Evolutionary conservation across 2,329 filamentous ascomycete species (phyloP).

Genomic region (Fusarium albosuccineum): DNA sequence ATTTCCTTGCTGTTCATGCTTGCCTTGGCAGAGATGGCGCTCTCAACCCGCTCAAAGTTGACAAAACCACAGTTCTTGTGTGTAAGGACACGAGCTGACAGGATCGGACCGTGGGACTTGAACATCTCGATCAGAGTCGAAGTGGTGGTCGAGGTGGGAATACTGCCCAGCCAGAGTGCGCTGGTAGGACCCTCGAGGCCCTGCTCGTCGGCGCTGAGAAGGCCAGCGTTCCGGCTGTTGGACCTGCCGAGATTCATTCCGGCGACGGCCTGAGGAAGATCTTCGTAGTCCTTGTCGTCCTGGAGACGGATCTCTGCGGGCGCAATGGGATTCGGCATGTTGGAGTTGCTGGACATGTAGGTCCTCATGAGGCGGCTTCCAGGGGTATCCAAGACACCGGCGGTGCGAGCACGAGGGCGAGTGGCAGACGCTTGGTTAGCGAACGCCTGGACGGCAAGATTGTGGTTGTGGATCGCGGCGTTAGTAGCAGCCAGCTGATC

Average conservation of each 20-base stretch:
- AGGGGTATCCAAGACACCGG: conserved; percentile 88
- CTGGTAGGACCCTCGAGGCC: conserved; percentile 90
- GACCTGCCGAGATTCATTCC: conserved; percentile 79
- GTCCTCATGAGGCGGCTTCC: conserved; percentile 73
- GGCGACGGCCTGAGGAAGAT: conserved; percentile 85
- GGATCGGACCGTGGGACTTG: conserved; percentile 89
- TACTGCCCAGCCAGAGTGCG: conserved; percentile 96
- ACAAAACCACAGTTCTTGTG: conserved; percentile 99
- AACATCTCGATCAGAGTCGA: conserved; percentile 97
- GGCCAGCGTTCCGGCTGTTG: conserved; percentile 74
- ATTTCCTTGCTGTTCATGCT: conserved; percentile 97
- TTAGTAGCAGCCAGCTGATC: conserved; percentile 74
- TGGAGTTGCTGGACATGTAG: conserved; percentile 80
- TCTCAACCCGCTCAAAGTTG: conserved; percentile 93
- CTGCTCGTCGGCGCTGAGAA: conserved; percentile 80
- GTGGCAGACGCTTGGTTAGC: conserved; percentile 85
- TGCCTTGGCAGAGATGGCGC: conserved; percentile 88
- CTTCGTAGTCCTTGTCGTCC: conserved; percentile 83
- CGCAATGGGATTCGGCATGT: conserved; percentile 79
- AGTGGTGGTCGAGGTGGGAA: conserved; percentile 95
- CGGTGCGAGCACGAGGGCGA: conserved; percentile 89
- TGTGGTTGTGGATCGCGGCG: conserved; percentile 87
- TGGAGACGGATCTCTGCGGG: conserved; percentile 80
- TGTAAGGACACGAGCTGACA: conserved; percentile 92
- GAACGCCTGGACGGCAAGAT: conserved; percentile 92